These are phyloP conservation scores for Furcasterigmium sp. DNA, from an alignment of 2,329 filamentous ascomycete genomes.

Conservation along the genomic window DNA sequence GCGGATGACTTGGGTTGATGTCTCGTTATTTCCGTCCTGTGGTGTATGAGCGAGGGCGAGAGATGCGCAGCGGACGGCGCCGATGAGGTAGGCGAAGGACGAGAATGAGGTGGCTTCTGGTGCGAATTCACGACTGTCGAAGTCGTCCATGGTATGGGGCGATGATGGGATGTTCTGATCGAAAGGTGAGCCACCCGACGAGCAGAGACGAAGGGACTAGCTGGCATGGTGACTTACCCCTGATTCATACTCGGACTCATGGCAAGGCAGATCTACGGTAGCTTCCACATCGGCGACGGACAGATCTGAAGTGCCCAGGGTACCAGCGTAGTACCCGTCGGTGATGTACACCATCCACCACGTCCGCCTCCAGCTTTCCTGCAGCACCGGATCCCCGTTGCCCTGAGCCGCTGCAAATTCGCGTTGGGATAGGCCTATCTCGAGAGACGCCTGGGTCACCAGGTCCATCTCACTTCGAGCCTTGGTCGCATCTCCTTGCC, in stretches of 20 bases:
- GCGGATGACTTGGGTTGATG: constrained; percentile 23
- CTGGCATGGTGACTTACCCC: constrained; percentile 23
- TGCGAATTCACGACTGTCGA: constrained; percentile 56
- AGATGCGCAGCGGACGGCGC: constrained; percentile 43
- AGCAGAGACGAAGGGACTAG: no score
- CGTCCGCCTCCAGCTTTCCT: constrained; percentile 61
- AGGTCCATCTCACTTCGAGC: constrained; percentile 27
- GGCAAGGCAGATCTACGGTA: constrained; percentile 58
- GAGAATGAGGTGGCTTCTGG: constrained; percentile 52
- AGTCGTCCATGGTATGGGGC: constrained; percentile 50
- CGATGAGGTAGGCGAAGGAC: constrained; percentile 62
- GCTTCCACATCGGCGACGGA: constrained; percentile 33
- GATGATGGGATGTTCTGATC: constrained; percentile 27
- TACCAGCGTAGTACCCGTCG: constrained; percentile 42
- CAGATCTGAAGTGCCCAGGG: constrained; percentile 19
- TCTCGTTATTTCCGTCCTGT: constrained; percentile 12
- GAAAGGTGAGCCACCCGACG: no score
- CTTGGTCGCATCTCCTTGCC: constrained; percentile 17
- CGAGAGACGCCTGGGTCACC: constrained; percentile 53
- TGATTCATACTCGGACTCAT: constrained; percentile 49
- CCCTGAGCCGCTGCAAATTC: constrained; percentile 46
- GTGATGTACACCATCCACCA: constrained; percentile 67
- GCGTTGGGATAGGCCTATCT: constrained; percentile 53
- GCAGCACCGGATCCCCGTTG: constrained; percentile 36
- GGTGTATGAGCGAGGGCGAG: constrained; percentile 18